Evolutionary conservation across 129 eudicot genomes (phyloP).

Genomic region (Pittosporum tobira): DNA sequence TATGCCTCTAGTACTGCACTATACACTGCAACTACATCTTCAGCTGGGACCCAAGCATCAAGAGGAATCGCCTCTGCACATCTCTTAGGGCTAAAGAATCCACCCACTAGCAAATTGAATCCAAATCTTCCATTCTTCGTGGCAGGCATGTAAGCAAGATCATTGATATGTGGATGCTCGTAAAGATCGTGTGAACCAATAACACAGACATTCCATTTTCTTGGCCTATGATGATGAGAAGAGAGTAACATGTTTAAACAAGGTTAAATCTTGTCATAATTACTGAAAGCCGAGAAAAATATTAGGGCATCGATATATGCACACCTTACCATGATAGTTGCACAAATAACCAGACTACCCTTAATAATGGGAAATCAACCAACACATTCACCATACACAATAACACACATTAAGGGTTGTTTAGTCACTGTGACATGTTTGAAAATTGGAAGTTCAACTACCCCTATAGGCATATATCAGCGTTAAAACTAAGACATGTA

Average conservation of each 20-base stretch:
- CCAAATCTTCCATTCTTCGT: conserved; percentile 78
- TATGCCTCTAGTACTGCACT: conserved; percentile 81
- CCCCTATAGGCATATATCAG: too few relatives aligned
- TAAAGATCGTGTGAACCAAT: conserved; percentile 93
- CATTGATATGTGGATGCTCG: conserved; percentile 96
- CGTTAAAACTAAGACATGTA: too few relatives aligned
- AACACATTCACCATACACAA: too few relatives aligned
- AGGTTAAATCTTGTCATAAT: too few relatives aligned
- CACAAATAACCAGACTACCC: too few relatives aligned
- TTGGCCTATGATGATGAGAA: conserved; percentile 48
- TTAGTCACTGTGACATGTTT: too few relatives aligned
- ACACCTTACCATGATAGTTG: too few relatives aligned
- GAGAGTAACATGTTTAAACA: too few relatives aligned
- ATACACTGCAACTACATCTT: conserved; percentile 59
- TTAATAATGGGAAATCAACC: too few relatives aligned
- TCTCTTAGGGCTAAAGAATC: conserved; percentile 89
- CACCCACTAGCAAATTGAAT: conserved; percentile 87
- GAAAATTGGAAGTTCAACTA: too few relatives aligned
- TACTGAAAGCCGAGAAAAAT: not conserved
- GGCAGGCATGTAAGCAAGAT: conserved; percentile 95
- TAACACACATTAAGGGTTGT: too few relatives aligned
- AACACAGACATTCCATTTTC: conserved; percentile 99
- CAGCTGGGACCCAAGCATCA: conserved; percentile 94
- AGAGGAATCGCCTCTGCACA: conserved; percentile 93
- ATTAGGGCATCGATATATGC: too few relatives aligned